A percentile compares a stretch with the other conserved stretches of the same genome.
phyloP scores from a whole-genome alignment of 129 eudicot species.

The Ambrosia trifida region DNA sequence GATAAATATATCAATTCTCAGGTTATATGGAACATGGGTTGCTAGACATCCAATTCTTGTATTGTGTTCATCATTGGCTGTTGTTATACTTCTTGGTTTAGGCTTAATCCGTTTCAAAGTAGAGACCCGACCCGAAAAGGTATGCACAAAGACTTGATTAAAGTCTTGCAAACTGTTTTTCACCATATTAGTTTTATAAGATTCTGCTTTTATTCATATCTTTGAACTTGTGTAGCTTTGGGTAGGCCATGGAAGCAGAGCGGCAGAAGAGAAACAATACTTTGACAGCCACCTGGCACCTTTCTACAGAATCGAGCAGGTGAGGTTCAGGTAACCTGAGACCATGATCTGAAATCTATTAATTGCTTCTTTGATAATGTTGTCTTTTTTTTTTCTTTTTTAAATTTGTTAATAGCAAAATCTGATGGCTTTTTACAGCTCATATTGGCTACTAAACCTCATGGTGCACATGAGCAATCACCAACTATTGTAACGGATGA shows the following conservation, averaged over 20 bases:
- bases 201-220: not conserved
- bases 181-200: not conserved
- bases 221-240: slow-evolving; percentile 58
- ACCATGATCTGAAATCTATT: not conserved
- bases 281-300: slow-evolving; percentile 94
- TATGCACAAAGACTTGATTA: slow-evolving; percentile 19
- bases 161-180: not conserved
- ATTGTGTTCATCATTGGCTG: slow-evolving; percentile 64
- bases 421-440: slow-evolving; percentile 52
- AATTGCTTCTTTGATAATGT: not conserved
- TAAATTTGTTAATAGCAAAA: not conserved
- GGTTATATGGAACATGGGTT: slow-evolving; percentile 95
- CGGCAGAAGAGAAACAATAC: slow-evolving; percentile 87
- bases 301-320: slow-evolving; percentile 94
- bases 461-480: slow-evolving; percentile 48
- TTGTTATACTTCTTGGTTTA: slow-evolving; percentile 74
- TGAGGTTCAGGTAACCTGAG: slow-evolving; percentile 31
- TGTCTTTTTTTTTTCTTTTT: not conserved
- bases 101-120: slow-evolving; percentile 84
- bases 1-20: slow-evolving; percentile 33
- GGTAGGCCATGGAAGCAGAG: slow-evolving; percentile 97
- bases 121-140: slow-evolving; percentile 98
- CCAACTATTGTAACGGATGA: slow-evolving; percentile 76
- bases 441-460: slow-evolving; percentile 72
- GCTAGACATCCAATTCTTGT: slow-evolving; percentile 85